phyloP scores from a whole-genome alignment of 2,329 filamentous ascomycete species.

The Iodosphaeria phyllophila region DNA sequence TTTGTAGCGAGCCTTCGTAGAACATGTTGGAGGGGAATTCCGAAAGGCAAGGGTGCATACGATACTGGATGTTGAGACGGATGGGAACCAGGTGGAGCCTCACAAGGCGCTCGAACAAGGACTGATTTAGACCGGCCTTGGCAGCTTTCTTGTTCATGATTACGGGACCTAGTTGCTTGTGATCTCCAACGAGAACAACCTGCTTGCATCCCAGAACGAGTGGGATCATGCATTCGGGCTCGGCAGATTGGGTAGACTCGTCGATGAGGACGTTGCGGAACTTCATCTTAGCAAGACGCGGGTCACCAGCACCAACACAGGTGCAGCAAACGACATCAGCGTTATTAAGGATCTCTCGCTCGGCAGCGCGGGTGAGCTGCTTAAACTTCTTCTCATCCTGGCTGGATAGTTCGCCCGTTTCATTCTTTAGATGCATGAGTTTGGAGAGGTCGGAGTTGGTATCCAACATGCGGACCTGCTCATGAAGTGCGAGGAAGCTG shows the following conservation, averaged over 20 bases:
- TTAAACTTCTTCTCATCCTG: constrained; percentile 99
- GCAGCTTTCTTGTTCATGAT: constrained; percentile 99
- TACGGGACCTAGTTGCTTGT: constrained; percentile 92
- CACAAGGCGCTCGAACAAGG: constrained; percentile 91
- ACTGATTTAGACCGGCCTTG: constrained; percentile 93
- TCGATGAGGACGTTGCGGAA: constrained; percentile 97
- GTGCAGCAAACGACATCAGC: constrained; percentile 98
- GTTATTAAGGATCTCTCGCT: constrained; percentile 85
- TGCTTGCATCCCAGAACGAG: constrained; percentile 95
- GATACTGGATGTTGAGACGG: constrained; percentile 89
- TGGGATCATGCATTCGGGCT: constrained; percentile 98
- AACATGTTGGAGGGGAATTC: constrained; percentile 99
- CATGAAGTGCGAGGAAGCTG: constrained; percentile 83
- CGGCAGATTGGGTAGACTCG: constrained; percentile 93
- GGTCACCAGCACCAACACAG: constrained; percentile 92
- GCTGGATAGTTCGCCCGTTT: constrained; percentile 78
- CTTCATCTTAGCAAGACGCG: constrained; percentile 88
- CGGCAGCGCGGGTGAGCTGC: constrained; percentile 79
- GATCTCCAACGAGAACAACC: constrained; percentile 94
- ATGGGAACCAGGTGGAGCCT: constrained; percentile 82
- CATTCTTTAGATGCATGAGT: constrained; percentile 79
- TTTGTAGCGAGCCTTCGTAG: constrained; percentile 92
- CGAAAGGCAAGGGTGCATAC: constrained; percentile 95
- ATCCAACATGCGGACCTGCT: constrained; percentile 95
- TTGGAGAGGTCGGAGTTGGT: constrained; percentile 88